phyloP scores from a whole-genome alignment of 805 yeast species.

The Candida montana region DNA sequence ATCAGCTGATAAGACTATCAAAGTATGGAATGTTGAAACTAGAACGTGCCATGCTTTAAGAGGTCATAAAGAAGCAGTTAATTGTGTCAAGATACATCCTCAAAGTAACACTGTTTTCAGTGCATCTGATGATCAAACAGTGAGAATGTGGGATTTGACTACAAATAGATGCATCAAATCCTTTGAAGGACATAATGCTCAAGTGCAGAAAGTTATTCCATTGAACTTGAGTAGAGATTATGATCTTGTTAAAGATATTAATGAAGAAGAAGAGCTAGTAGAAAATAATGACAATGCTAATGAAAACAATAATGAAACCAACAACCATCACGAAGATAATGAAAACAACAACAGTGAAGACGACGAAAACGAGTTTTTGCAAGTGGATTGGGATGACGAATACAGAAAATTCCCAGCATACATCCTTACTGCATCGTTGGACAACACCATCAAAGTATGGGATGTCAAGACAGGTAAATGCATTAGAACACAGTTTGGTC shows the following conservation, averaged over 20 bases:
- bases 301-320: conserved; percentile 16
- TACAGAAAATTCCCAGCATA: conserved; percentile 64
- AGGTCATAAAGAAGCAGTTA: conserved; percentile 92
- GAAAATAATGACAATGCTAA: conserved; percentile 12
- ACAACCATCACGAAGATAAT: conserved; percentile 10
- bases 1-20: conserved; percentile 85
- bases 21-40: conserved; percentile 94
- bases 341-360: conserved; percentile 13
- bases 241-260: conserved; percentile 39
- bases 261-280: conserved; percentile 19
- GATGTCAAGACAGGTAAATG: conserved; percentile 83
- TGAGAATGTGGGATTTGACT: conserved; percentile 89
- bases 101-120: conserved; percentile 74
- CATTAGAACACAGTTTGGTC: conserved; percentile 92
- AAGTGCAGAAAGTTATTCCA: conserved; percentile 89
- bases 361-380: conserved; percentile 24
- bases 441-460: conserved; percentile 92
- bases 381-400: conserved; percentile 22
- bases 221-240: conserved; percentile 64
- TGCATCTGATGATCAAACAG: conserved; percentile 88
- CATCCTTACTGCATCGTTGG: conserved; percentile 79
- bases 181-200: conserved; percentile 88
- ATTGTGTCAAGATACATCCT: conserved; percentile 80
- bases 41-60: conserved; percentile 88
- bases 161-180: conserved; percentile 74